Evolutionary conservation across 352 stramenopile species (phyloP).

Genomic region (Pythium vanterpoolii): DNA sequence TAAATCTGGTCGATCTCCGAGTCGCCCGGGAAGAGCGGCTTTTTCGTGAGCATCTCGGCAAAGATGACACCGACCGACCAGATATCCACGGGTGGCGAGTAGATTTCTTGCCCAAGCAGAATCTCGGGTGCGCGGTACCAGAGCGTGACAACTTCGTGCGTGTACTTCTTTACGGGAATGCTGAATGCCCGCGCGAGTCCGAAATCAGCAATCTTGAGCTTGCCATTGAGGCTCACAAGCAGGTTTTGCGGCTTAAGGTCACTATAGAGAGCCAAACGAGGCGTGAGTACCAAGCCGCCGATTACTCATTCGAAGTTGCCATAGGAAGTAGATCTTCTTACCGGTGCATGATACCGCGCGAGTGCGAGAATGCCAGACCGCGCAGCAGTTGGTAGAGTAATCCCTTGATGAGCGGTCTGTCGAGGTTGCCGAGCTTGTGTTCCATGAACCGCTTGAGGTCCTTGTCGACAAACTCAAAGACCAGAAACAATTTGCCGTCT

Average conservation of each 20-base stretch:
- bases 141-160: slow-evolving; percentile 98
- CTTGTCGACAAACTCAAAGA: slow-evolving; percentile 99
- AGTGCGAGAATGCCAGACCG: slow-evolving; percentile 99
- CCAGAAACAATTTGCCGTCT: slow-evolving; percentile 98
- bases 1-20: slow-evolving; percentile 89
- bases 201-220: slow-evolving; percentile 99
- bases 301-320: neutral
- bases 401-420: slow-evolving; percentile 80
- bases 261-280: slow-evolving; percentile 9
- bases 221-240: slow-evolving; percentile 96
- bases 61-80: slow-evolving; percentile 88
- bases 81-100: slow-evolving; percentile 84
- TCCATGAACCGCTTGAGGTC: slow-evolving; percentile 96
- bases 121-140: slow-evolving; percentile 99
- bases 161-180: slow-evolving; percentile 96
- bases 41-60: slow-evolving; percentile 81
- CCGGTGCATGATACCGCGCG: slow-evolving; percentile 91
- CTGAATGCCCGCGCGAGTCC: slow-evolving; percentile 98
- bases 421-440: slow-evolving; percentile 71
- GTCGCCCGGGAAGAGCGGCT: slow-evolving; percentile 77
- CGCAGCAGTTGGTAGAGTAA: slow-evolving; percentile 95
- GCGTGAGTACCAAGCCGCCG: neutral
- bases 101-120: slow-evolving; percentile 92
- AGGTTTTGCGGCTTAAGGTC: slow-evolving; percentile 99
- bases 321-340: neutral